phyloP scores from a whole-genome alignment of 257 asterid species.

The Apocynum venetum region DNA sequence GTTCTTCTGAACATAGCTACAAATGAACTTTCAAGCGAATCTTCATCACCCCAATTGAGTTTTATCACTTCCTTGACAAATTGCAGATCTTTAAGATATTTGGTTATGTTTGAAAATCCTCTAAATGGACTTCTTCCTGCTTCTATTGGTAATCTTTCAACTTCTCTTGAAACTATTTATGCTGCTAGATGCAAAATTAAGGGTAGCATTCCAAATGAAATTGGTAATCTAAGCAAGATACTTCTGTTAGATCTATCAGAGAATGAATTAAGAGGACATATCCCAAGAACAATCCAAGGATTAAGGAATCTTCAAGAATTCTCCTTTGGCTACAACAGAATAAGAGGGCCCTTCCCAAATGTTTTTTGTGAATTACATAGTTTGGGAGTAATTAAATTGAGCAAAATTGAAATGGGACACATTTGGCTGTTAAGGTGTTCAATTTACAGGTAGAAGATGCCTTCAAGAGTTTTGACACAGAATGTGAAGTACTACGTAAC shows the following conservation, averaged over 20 bases:
- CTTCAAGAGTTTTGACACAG: constrained; percentile 23
- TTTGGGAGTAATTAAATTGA: background rate
- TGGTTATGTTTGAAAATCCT: constrained; percentile 6
- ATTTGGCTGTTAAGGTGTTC: constrained; percentile 24
- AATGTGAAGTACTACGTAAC: constrained; percentile 13
- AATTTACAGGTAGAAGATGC: constrained; percentile 18
- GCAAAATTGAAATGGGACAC: background rate
- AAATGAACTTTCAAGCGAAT: constrained; percentile 17
- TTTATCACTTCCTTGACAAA: constrained; percentile 15
- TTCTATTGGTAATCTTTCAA: constrained; percentile 31
- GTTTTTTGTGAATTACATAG: background rate
- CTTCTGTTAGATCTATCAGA: background rate
- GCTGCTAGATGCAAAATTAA: background rate
- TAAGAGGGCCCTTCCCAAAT: background rate
- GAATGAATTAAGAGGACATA: constrained; percentile 8
- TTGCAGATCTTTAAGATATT: constrained; percentile 7
- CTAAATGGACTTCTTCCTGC: constrained; percentile 21
- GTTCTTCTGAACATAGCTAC: background rate
- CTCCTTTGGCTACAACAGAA: too few relatives aligned
- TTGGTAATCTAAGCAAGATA: constrained; percentile 25
- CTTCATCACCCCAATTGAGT: constrained; percentile 4
- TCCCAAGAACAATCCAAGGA: constrained; percentile 11
- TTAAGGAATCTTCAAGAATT: background rate
- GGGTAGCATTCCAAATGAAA: constrained; percentile 28
- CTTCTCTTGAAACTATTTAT: background rate